Evolutionary conservation across 148 eudicot species (phyloP).

Genomic region (Persicaria tinctoria): DNA sequence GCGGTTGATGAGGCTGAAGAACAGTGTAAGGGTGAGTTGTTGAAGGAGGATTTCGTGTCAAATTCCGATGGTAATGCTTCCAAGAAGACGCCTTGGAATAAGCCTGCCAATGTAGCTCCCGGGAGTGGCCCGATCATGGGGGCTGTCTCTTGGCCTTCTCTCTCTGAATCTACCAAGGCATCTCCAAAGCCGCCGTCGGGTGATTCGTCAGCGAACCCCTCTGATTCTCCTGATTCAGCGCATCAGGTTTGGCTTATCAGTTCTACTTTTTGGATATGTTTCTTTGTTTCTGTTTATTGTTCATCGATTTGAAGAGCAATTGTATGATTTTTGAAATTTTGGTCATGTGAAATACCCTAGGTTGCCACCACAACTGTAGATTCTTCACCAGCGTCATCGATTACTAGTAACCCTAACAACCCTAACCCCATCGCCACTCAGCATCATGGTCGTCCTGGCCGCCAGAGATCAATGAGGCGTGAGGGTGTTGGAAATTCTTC

Average conservation of each 20-base stretch:
- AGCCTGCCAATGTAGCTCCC: slow-evolving; percentile 29
- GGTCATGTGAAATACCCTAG: slow-evolving; percentile 20
- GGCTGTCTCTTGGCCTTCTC: slow-evolving; percentile 65
- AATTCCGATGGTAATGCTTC: too few species aligned
- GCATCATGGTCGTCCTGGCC: slow-evolving; percentile 41
- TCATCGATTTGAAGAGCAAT: neutral
- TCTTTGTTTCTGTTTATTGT: neutral
- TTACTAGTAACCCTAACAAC: slow-evolving; percentile 25
- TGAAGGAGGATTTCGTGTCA: too few species aligned
- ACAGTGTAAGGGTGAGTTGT: too few species aligned
- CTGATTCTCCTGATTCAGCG: slow-evolving; percentile 33
- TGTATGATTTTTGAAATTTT: neutral
- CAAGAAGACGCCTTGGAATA: slow-evolving; percentile 45
- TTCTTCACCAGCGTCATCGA: slow-evolving; percentile 18
- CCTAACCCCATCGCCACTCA: slow-evolving; percentile 22
- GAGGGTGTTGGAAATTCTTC: slow-evolving; percentile 40
- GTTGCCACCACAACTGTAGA: slow-evolving; percentile 32
- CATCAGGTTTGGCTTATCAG: neutral
- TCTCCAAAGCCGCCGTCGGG: slow-evolving; percentile 43
- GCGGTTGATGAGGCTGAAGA: too few species aligned
- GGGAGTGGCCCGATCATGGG: slow-evolving; percentile 64
- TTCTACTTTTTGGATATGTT: neutral
- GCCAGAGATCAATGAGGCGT: slow-evolving; percentile 56
- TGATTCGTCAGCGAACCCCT: slow-evolving; percentile 29
- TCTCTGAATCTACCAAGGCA: slow-evolving; percentile 58